Evolutionary conservation across 1,284 basidiomycete genomes (phyloP), one percentile per base, ranked within the genome.

Genomic region (Meira miltonrushii): DNA sequence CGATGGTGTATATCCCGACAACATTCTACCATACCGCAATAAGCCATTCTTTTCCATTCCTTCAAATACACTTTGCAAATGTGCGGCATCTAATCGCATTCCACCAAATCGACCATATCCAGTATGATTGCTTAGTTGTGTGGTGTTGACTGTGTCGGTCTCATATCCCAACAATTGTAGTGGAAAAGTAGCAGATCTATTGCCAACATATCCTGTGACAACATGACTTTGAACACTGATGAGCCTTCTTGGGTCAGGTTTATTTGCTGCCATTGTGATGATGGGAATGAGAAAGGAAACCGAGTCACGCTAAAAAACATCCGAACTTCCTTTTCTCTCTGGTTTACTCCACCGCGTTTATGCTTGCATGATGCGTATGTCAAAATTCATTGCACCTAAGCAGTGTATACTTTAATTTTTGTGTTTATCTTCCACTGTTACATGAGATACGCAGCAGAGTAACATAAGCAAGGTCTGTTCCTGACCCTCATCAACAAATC

Each of bases 81-180:
- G 79, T 1, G 61, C 66, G 2, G 74, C 79, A 47, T 80, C 79
- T 59, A 80, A 77, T 46, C 78, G 74, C 28, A 72, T 61, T 25
- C 80, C 80, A 8, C 75, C 78, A 78, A 78, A 80, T 52, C 80
- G 71, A 8, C 79, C 78, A 60, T 80, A 81, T 87, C 92, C 92
- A 5, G 92, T 86, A 78, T 99, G 94, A 71, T 98, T 99, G 13
- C 67, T 69, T 54, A 74, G 66, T 83, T 84, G 85, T 49, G 97
- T 94, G 0, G 93, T 95, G 79, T 97, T 96, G 43, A 96, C 85
- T 23, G 90, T 91, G 81, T 98, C 94, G 43, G 97, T 92, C 68
- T 98, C 92, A 80, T 89, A 97, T 23, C 92, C 94, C 47, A 97
- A 84, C 61, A 90, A 87, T 79, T 97, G 93, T 13, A 97, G 83